Evolutionary conservation across 2,329 filamentous ascomycete species (phyloP).

Genomic region (Ophiostoma triangulosporum): DNA sequence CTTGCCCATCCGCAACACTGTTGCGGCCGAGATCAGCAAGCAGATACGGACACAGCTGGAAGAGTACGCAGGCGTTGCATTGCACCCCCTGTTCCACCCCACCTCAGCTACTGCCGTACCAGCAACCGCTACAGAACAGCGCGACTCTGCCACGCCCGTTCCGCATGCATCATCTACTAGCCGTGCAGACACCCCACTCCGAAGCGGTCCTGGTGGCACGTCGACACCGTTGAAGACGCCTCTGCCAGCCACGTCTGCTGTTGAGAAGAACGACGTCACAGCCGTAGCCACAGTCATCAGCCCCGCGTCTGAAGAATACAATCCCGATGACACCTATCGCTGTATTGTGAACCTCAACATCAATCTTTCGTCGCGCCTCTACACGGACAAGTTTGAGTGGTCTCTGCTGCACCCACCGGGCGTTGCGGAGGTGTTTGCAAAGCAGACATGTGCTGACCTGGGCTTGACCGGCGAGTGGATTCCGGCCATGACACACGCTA

Average conservation of each 20-base stretch:
- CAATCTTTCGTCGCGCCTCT: slow-evolving; percentile 80
- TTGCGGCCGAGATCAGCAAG: slow-evolving; percentile 72
- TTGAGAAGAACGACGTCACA: slow-evolving; percentile 36
- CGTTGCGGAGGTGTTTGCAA: slow-evolving; percentile 83
- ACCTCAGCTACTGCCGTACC: slow-evolving; percentile 2
- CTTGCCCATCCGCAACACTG: slow-evolving; percentile 57
- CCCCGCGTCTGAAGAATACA: slow-evolving; percentile 59
- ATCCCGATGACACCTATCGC: slow-evolving; percentile 87
- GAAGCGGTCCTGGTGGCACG: slow-evolving; percentile 12
- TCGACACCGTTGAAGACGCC: not conserved
- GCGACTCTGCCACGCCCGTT: not conserved
- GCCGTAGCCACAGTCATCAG: slow-evolving; percentile 54
- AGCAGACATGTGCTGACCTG: slow-evolving; percentile 82
- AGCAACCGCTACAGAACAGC: not conserved
- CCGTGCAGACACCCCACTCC: slow-evolving; percentile 33
- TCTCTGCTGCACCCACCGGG: slow-evolving; percentile 84
- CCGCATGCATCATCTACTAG: not conserved
- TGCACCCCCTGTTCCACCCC: slow-evolving; percentile 81
- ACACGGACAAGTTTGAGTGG: slow-evolving; percentile 97
- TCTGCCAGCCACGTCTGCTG: not conserved
- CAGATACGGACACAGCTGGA: slow-evolving; percentile 92
- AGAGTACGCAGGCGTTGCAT: slow-evolving; percentile 86
- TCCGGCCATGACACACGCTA: slow-evolving; percentile 84
- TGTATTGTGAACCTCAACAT: slow-evolving; percentile 86
- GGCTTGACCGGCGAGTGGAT: slow-evolving; percentile 88